Percentiles rank a stretch among this genome's conserved stretches.
Evolutionary conservation across 208 protist genomes (phyloP).

Genomic region (Leishmania turanica): DNA sequence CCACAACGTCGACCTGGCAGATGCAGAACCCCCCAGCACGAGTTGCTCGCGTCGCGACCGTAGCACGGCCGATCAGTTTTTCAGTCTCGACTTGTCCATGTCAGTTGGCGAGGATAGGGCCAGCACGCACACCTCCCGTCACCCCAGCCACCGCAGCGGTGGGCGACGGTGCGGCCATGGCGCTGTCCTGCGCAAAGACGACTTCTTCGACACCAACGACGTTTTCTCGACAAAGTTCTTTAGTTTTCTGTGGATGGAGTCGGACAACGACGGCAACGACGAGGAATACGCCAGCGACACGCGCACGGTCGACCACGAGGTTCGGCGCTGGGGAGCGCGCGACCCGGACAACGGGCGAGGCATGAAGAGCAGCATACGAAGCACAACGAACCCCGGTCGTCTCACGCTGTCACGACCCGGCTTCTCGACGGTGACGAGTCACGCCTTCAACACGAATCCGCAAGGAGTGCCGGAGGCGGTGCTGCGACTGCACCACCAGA

Average conservation of each 20-base stretch:
- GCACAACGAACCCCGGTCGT: background rate
- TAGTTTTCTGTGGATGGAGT: slow-evolving; percentile 40
- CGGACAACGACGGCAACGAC: slow-evolving; percentile 18
- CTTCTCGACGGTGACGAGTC: slow-evolving; percentile 3
- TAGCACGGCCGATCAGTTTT: slow-evolving; percentile 20
- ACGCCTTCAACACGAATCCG: slow-evolving; percentile 37
- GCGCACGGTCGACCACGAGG: background rate
- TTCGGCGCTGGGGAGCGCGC: background rate
- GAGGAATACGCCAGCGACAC: background rate
- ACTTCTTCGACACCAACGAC: slow-evolving; percentile 50
- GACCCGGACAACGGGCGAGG: background rate
- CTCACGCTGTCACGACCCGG: slow-evolving; percentile 12
- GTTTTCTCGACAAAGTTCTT: slow-evolving; percentile 68
- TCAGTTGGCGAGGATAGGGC: background rate
- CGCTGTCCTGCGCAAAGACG: slow-evolving; percentile 31
- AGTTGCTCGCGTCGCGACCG: background rate
- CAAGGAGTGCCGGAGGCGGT: slow-evolving; percentile 42
- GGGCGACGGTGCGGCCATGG: slow-evolving; percentile 18
- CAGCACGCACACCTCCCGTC: background rate
- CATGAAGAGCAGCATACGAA: background rate
- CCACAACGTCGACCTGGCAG: background rate
- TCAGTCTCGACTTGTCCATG: slow-evolving; percentile 20
- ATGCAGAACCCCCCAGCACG: no score
- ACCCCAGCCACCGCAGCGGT: background rate
- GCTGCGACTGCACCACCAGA: slow-evolving; percentile 66